A percentile compares a stretch with the other conserved stretches of the same genome.
Evolutionary conservation across 768 basidiomycete species (phyloP).

Genomic region (Crepidotus variabilis): DNA sequence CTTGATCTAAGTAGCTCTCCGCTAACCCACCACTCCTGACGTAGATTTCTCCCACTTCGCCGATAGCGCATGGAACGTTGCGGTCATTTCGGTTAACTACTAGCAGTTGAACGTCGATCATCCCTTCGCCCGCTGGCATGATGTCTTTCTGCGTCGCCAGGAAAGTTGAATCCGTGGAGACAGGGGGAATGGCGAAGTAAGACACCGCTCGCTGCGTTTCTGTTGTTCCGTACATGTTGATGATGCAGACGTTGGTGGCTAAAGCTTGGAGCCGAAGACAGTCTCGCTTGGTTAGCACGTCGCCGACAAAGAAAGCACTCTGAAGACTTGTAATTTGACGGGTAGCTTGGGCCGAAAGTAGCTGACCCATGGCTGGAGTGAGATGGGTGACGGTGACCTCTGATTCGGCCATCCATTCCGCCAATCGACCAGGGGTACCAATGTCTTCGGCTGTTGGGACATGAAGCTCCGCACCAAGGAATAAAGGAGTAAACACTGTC

Average conservation of each 20-base stretch:
- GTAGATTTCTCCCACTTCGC: constrained; percentile 98
- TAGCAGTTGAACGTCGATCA: constrained; percentile 96
- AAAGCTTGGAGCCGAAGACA: constrained; percentile 91
- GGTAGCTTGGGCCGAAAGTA: constrained; percentile 76
- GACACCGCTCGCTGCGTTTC: constrained; percentile 99
- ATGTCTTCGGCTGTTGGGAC: constrained; percentile 97
- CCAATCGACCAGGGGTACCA: constrained; percentile 91
- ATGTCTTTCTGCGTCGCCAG: constrained; percentile 93
- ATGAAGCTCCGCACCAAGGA: constrained; percentile 93
- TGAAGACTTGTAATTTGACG: constrained; percentile 83
- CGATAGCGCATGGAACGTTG: constrained; percentile 83
- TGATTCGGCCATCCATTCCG: constrained; percentile 96
- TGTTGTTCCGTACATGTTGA: constrained; percentile 99
- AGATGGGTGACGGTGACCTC: constrained; percentile 94
- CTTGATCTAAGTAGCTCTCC: constrained; percentile 87
- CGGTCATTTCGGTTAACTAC: constrained; percentile 91
- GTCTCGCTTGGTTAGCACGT: constrained; percentile 96
- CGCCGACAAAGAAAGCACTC: constrained; percentile 99
- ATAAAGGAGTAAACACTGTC: constrained; percentile 95
- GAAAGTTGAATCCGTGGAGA: constrained; percentile 83
- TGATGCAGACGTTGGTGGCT: constrained; percentile 87
- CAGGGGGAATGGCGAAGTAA: constrained; percentile 89
- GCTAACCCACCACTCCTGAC: constrained; percentile 94
- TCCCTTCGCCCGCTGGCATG: constrained; percentile 96
- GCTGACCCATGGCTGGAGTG: constrained; percentile 98